These are phyloP conservation scores for Croton setiger DNA, from an alignment of 441 rosid genomes.

Conservation along the genomic window DNA sequence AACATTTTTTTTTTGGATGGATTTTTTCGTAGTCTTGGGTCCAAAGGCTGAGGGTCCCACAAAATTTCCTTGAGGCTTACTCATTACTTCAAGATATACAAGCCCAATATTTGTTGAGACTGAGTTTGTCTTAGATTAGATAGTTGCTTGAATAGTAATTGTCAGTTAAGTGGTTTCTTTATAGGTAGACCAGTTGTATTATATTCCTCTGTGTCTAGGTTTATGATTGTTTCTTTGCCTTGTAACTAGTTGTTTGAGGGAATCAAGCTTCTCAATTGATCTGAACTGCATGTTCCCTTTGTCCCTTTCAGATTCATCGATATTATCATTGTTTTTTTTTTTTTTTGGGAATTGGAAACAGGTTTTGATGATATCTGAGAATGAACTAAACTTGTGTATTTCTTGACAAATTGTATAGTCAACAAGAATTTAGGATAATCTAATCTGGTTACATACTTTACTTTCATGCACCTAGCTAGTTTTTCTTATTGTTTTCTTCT, in stretches of 20 bases:
- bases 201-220: not conserved
- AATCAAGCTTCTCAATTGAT: not conserved
- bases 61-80: not conserved
- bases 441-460: not conserved
- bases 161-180: not conserved
- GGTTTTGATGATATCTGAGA: not conserved
- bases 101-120: not conserved
- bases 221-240: not conserved
- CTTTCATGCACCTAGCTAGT: not conserved
- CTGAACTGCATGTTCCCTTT: too few relatives aligned
- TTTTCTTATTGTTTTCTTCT: not conserved
- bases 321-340: not conserved
- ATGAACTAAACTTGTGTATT: not conserved
- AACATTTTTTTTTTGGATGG: not conserved
- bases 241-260: not conserved
- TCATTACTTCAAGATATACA: not conserved
- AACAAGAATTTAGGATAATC: not conserved
- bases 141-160: not conserved
- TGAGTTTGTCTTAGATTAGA: not conserved
- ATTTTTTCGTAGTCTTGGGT: not conserved
- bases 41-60: not conserved
- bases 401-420: not conserved
- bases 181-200: not conserved
- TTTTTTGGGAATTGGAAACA: not conserved
- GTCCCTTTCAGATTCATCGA: not conserved